Evolutionary conservation across 192 early-diverging fungal genomes (phyloP).

Genomic region (Coemansia sp.): DNA sequence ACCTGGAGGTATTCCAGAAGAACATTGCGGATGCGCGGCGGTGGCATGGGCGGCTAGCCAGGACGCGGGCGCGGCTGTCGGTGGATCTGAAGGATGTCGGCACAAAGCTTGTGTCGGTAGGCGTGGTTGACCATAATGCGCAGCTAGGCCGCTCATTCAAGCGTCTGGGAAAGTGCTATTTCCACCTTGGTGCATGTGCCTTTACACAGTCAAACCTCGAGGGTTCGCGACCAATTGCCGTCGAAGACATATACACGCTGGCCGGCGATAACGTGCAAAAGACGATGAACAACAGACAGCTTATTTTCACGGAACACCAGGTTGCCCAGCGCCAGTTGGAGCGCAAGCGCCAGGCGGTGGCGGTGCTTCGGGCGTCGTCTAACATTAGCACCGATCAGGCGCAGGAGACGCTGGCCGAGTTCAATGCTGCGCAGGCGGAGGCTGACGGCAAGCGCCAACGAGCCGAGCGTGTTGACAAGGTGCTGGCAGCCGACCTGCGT

Average conservation of each 20-base stretch:
- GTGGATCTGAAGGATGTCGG: conserved; percentile 34
- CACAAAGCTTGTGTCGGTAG: conserved; percentile 43
- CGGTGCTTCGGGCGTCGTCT: conserved; percentile 48
- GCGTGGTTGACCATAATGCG: conserved; percentile 41
- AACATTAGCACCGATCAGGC: conserved; percentile 46
- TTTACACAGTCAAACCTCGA: conserved; percentile 48
- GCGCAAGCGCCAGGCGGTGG: conserved; percentile 54
- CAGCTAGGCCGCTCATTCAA: conserved; percentile 37
- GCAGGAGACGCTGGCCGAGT: conserved; percentile 51
- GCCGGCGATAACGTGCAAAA: conserved; percentile 48
- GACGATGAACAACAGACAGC: conserved; percentile 45
- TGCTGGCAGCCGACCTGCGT: conserved; percentile 44
- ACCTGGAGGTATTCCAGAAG: conserved; percentile 40
- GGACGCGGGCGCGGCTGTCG: conserved; percentile 40
- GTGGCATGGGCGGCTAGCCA: conserved; percentile 53
- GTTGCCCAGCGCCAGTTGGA: conserved; percentile 50
- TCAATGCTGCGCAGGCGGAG: conserved; percentile 46
- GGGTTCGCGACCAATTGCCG: conserved; percentile 48
- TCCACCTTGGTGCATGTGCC: conserved; percentile 34
- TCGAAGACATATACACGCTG: conserved; percentile 34
- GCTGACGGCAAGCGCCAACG: conserved; percentile 40
- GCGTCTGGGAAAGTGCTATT: conserved; percentile 48
- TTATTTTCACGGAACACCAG: conserved; percentile 55
- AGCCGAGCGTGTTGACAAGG: conserved; percentile 46
- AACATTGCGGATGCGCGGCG: conserved; percentile 33